Percentiles rank a stretch among this genome's conserved stretches.
Conservation (phyloP, 1,284 basidiomycete species). For the Puccinia triticina region DNA sequence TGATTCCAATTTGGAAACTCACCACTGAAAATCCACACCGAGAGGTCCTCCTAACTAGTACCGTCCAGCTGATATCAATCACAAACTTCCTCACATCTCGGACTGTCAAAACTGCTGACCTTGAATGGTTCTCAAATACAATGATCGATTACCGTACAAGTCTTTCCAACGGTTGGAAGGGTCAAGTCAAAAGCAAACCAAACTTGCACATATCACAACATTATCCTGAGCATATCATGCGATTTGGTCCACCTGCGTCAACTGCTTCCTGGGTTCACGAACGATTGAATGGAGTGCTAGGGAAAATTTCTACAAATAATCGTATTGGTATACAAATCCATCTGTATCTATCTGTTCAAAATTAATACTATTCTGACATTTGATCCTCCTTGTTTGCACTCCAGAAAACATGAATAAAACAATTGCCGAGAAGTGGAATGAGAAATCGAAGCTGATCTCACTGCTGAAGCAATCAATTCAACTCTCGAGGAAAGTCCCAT, state of each 20-base stretch:
- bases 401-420: background rate
- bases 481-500: background rate
- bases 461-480: background rate
- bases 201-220: constrained; percentile 23
- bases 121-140: background rate
- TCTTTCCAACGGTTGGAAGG: background rate
- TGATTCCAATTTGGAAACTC: background rate
- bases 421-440: background rate
- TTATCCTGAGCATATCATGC: constrained; percentile 1
- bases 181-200: background rate
- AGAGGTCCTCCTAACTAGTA: background rate
- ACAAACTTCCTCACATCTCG: constrained; percentile 17
- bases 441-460: background rate
- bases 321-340: background rate
- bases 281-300: background rate
- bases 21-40: background rate
- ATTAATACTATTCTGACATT: too few relatives aligned
- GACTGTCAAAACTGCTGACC: constrained; percentile 1
- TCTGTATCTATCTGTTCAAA: too few relatives aligned
- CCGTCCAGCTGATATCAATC: background rate
- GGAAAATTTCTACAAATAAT: constrained; percentile 13
- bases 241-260: background rate
- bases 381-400: background rate
- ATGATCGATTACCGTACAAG: constrained; percentile 7
- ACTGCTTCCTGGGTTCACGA: constrained; percentile 19